Percentiles rank a stretch among this genome's conserved stretches.
phyloP scores from a whole-genome alignment of 768 basidiomycete genomes.

The Rhodotorula diobovata region DNA sequence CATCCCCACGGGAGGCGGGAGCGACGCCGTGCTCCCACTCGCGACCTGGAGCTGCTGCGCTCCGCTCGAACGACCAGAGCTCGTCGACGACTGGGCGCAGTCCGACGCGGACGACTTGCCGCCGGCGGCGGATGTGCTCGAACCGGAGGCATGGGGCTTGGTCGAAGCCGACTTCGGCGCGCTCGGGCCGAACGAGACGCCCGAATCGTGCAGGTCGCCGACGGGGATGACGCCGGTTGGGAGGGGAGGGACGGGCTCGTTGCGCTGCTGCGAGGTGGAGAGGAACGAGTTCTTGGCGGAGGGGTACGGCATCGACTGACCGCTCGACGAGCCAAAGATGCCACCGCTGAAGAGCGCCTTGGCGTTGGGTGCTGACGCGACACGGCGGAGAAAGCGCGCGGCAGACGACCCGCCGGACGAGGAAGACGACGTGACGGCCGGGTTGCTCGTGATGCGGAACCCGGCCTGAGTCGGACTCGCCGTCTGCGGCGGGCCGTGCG shows the following conservation, averaged over 20 bases:
- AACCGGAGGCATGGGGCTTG: neutral
- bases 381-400: conserved; percentile 83
- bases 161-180: conserved; percentile 1
- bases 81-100: conserved; percentile 12
- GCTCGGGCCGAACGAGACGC: conserved; percentile 57
- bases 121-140: conserved; percentile 5
- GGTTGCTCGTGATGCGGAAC: conserved; percentile 9
- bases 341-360: conserved; percentile 69
- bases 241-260: conserved; percentile 19
- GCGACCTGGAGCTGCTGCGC: neutral
- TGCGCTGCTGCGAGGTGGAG: neutral
- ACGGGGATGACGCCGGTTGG: conserved; percentile 41
- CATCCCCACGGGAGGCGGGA: neutral
- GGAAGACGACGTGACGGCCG: neutral
- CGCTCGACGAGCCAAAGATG: conserved; percentile 36
- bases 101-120: conserved; percentile 26
- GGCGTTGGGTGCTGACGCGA: conserved; percentile 93
- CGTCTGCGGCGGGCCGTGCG: neutral
- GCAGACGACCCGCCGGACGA: conserved; percentile 20
- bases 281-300: conserved; percentile 52
- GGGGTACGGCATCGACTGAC: conserved; percentile 50
- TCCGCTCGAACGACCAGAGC: neutral
- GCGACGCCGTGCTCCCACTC: neutral
- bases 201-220: conserved; percentile 60
- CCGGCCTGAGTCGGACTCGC: conserved; percentile 13